phyloP scores from a whole-genome alignment of 371 early-diverging fungal genomes.

The Nematocida ironsii region DNA sequence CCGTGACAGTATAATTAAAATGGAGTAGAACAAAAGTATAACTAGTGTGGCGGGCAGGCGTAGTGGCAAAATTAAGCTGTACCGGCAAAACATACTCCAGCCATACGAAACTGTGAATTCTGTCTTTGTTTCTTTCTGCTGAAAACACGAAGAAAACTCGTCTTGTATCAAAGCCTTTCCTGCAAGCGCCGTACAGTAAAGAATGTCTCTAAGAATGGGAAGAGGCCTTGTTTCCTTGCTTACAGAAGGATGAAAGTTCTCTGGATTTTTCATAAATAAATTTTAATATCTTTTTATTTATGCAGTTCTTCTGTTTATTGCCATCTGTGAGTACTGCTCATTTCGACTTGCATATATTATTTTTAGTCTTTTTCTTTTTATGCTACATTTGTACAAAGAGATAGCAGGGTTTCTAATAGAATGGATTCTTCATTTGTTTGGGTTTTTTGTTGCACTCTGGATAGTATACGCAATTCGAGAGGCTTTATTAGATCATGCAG shows the following conservation, averaged over 20 bases:
- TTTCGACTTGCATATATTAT: slow-evolving; percentile 9
- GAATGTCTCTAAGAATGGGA: slow-evolving; percentile 44
- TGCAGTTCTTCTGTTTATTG: not conserved
- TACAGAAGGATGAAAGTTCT: not conserved
- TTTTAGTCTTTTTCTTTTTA: slow-evolving; percentile 5
- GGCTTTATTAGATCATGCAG: not conserved
- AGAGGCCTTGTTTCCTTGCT: not conserved
- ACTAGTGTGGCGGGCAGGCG: slow-evolving; percentile 8
- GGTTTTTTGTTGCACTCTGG: slow-evolving; percentile 41
- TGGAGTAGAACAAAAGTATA: slow-evolving; percentile 16
- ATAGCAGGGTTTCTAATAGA: not conserved
- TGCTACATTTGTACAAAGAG: not conserved
- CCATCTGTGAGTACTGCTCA: not conserved
- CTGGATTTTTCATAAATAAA: slow-evolving; percentile 55
- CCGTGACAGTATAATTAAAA: not conserved
- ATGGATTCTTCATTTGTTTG: not conserved
- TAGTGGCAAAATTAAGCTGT: slow-evolving; percentile 31
- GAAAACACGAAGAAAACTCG: slow-evolving; percentile 54
- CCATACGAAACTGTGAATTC: slow-evolving; percentile 18
- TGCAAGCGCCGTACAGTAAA: slow-evolving; percentile 52
- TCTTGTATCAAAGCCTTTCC: slow-evolving; percentile 55
- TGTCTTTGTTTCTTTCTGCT: slow-evolving; percentile 35
- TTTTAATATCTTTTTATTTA: slow-evolving; percentile 30
- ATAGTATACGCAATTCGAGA: slow-evolving; percentile 24
- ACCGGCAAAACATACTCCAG: slow-evolving; percentile 28